Evolutionary conservation across 768 basidiomycete species (phyloP), one percentile per base, ranked within the genome.

Genomic region (Plicaturopsis crispa): DNA sequence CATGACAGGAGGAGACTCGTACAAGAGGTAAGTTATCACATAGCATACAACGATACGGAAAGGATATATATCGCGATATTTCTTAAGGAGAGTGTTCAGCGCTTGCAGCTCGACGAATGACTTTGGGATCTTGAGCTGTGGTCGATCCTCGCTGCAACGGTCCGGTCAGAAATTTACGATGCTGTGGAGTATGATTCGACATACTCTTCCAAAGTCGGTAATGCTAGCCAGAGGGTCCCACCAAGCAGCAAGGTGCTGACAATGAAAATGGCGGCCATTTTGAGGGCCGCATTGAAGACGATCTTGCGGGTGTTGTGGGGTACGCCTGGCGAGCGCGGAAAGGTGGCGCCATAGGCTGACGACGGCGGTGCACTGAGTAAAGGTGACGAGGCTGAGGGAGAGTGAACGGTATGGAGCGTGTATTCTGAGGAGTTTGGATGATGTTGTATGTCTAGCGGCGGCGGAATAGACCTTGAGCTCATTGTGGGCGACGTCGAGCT

Each of bases 11-110:
- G n/a, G 22, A 23, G 36, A 36, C 28, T 73, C 89, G 46, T 48
- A 93, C 92, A 96, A 98, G 49, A 97, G 73, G 59, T 94, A 97
- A 2, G 88, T 85, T 35, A 73, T 75, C 43, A 90, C 77, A 62
- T 88, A 97, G 59, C 88, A 93, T 22, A 92, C 57, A 35, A 96
- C 65, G 44, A 93, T 86, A 34, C 90, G 76, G 58, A 71, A 76
- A 3, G 89, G 90, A 56, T 91, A 88, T 45, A 88, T 83, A 42
- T 84, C 78, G 34, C 90, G 75, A 62, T 97, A 97, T 56, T 94
- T 94, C 70, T 90, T 91, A 26, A 92, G 66, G 5, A 93, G 77
- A 16, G 56, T 65, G 54, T 97, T 96, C 36, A 97, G 72, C 5
- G 75, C 79, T 53, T 97, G 80, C 8, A 98, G 70, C 55, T 97